These are phyloP conservation scores for Hypholoma sublateritium DNA, from an alignment of 768 basidiomycete genomes.

Conservation along the genomic window DNA sequence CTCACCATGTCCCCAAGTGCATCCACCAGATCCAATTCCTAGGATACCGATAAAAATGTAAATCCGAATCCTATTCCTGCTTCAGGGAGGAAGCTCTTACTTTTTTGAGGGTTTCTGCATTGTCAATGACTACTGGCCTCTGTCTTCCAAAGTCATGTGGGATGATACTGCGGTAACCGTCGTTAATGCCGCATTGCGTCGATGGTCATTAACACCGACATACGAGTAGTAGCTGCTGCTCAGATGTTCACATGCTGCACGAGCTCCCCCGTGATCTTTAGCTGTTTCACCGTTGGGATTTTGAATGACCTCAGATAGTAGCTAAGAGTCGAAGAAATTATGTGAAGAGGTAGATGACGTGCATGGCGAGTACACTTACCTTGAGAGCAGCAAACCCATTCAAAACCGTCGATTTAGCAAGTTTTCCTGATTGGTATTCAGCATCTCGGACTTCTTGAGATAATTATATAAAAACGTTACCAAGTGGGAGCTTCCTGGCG, in stretches of 20 bases:
- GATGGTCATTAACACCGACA: neutral
- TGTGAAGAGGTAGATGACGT: neutral
- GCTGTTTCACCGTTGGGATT: slow-evolving; percentile 3
- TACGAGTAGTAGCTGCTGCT: slow-evolving; percentile 12
- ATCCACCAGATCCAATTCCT: slow-evolving; percentile 14
- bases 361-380: neutral
- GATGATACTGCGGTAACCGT: neutral
- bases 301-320: slow-evolving; percentile 7
- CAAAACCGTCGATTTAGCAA: slow-evolving; percentile 11
- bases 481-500: slow-evolving; percentile 8
- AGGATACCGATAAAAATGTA: neutral
- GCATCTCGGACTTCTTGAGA: neutral
- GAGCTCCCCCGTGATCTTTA: neutral
- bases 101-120: slow-evolving; percentile 6
- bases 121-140: slow-evolving; percentile 11
- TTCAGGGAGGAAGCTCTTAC: neutral
- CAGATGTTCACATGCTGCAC: slow-evolving; percentile 6
- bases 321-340: neutral
- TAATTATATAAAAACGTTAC: neutral
- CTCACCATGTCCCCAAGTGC: slow-evolving; percentile 12
- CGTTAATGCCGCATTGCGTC: neutral
- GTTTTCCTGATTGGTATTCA: slow-evolving; percentile 6
- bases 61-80: neutral
- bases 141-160: slow-evolving; percentile 12
- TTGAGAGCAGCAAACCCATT: slow-evolving; percentile 12